These are phyloP conservation scores for Styphnolobium japonicum DNA, from an alignment of 306 rosid species.

Conservation along the genomic window DNA sequence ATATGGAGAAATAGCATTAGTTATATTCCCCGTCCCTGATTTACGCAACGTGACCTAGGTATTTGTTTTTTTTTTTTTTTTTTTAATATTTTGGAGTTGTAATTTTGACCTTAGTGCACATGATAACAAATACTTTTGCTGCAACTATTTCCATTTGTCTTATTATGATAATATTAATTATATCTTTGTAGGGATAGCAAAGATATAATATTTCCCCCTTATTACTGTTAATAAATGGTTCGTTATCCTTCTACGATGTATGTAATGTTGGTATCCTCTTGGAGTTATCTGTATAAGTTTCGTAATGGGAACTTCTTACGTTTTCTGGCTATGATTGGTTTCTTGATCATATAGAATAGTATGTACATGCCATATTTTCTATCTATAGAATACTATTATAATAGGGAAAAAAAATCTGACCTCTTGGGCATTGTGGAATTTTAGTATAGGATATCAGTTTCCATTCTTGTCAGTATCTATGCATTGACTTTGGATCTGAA, in stretches of 20 bases:
- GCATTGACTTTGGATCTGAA: slow-evolving; percentile 28
- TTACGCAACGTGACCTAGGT: slow-evolving; percentile 24
- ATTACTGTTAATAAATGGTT: slow-evolving; percentile 18
- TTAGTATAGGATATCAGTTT: slow-evolving; percentile 5
- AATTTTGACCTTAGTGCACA: slow-evolving; percentile 37
- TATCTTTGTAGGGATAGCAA: slow-evolving; percentile 18
- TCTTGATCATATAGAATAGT: slow-evolving; percentile 24
- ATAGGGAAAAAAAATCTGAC: slow-evolving; percentile 2
- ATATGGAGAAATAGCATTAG: slow-evolving; percentile 20
- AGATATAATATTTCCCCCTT: background rate
- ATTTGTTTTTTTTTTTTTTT: slow-evolving; percentile 7
- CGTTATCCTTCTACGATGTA: slow-evolving; percentile 18
- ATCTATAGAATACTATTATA: slow-evolving; percentile 22
- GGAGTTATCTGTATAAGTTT: slow-evolving; percentile 37
- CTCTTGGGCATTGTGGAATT: slow-evolving; percentile 25
- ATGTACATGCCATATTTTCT: background rate
- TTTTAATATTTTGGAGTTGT: background rate
- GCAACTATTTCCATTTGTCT: slow-evolving; percentile 35
- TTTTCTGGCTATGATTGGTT: slow-evolving; percentile 23
- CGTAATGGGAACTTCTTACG: slow-evolving; percentile 24
- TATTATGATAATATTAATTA: slow-evolving; percentile 21
- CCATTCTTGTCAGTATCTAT: background rate
- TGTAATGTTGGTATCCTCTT: slow-evolving; percentile 34
- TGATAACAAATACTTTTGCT: slow-evolving; percentile 22
- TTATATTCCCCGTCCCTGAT: slow-evolving; percentile 16